A percentile compares a stretch with the other conserved stretches of the same genome.
Conservation (phyloP, 768 basidiomycete species). For the Amanita molliuscula region DNA sequence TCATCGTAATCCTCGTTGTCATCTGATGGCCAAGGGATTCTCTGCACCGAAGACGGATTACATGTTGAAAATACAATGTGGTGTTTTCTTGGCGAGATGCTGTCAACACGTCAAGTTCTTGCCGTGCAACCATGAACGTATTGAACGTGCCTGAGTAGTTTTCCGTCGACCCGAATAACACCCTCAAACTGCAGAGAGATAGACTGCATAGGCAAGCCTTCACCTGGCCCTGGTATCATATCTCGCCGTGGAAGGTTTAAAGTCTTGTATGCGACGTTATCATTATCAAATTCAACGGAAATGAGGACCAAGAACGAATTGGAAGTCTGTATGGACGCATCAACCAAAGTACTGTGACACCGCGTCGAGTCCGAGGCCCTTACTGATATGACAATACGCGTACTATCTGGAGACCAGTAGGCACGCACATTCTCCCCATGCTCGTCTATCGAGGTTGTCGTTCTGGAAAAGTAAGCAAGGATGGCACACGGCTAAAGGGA, state of each 20-base stretch:
- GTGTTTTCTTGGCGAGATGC: slow-evolving; percentile 65
- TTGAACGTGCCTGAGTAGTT: slow-evolving; percentile 48
- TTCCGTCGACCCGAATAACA: slow-evolving; percentile 70
- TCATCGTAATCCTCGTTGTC: slow-evolving; percentile 28
- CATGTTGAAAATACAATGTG: slow-evolving; percentile 67
- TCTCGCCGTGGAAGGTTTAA: slow-evolving; percentile 50
- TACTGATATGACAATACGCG: slow-evolving; percentile 72
- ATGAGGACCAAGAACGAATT: slow-evolving; percentile 73
- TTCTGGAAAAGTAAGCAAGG: slow-evolving; percentile 65
- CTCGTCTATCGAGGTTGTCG: slow-evolving; percentile 63
- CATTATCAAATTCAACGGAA: slow-evolving; percentile 46
- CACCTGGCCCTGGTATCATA: slow-evolving; percentile 75
- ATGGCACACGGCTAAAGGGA: slow-evolving; percentile 54
- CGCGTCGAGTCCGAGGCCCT: slow-evolving; percentile 14
- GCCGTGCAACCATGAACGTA: background rate
- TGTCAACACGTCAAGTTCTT: slow-evolving; percentile 17
- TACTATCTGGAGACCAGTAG: slow-evolving; percentile 79
- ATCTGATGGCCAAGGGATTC: slow-evolving; percentile 73
- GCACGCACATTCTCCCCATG: slow-evolving; percentile 74
- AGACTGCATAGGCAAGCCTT: slow-evolving; percentile 60
- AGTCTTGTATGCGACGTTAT: slow-evolving; percentile 39
- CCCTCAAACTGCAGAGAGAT: slow-evolving; percentile 69
- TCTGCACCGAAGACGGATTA: slow-evolving; percentile 67
- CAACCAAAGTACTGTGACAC: background rate
- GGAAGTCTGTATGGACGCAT: slow-evolving; percentile 47